Percentiles rank a stretch among this genome's conserved stretches.
These are phyloP conservation scores for Clonostachys sp. DNA, from an alignment of 2,329 filamentous ascomycete species.

Conservation along the genomic window DNA sequence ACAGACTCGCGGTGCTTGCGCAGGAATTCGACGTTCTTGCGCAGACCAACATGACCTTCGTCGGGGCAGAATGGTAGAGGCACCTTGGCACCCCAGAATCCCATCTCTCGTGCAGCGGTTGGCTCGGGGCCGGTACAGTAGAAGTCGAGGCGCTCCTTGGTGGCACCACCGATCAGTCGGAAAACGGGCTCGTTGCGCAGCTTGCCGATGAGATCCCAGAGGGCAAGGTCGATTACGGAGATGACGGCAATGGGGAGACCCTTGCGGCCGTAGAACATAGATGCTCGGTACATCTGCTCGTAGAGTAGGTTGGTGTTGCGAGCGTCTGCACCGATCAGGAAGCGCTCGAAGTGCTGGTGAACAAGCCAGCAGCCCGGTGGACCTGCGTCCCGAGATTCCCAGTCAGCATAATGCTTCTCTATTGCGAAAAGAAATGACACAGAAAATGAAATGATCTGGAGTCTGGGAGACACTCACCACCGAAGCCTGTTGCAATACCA, in stretches of 20 bases:
- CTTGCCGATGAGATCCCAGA: conserved; percentile 92
- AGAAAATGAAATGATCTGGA: background rate
- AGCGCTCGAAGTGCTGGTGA: conserved; percentile 88
- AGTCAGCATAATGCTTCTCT: no score
- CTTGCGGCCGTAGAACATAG: conserved; percentile 96
- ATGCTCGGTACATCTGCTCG: conserved; percentile 93
- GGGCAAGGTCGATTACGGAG: conserved; percentile 85
- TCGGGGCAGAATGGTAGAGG: conserved; percentile 86
- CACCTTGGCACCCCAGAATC: conserved; percentile 88
- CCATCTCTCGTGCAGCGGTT: conserved; percentile 73
- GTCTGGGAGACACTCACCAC: conserved; percentile 42
- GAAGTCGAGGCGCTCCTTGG: conserved; percentile 77
- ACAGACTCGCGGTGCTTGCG: conserved; percentile 79
- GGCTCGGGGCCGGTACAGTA: conserved; percentile 94
- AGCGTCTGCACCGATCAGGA: conserved; percentile 83
- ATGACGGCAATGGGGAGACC: conserved; percentile 87
- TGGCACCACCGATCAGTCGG: conserved; percentile 89
- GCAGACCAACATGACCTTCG: conserved; percentile 75
- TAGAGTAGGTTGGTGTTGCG: conserved; percentile 89
- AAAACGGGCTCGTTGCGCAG: conserved; percentile 90
- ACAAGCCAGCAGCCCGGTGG: conserved; percentile 93
- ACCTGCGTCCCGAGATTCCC: conserved; percentile 30
- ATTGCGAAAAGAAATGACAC: background rate
- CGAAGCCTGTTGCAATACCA: conserved; percentile 90
- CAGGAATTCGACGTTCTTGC: conserved; percentile 87